Base-by-base conservation (phyloP, 2,329 filamentous ascomycete genomes). In the Nemania serpens region DNA sequence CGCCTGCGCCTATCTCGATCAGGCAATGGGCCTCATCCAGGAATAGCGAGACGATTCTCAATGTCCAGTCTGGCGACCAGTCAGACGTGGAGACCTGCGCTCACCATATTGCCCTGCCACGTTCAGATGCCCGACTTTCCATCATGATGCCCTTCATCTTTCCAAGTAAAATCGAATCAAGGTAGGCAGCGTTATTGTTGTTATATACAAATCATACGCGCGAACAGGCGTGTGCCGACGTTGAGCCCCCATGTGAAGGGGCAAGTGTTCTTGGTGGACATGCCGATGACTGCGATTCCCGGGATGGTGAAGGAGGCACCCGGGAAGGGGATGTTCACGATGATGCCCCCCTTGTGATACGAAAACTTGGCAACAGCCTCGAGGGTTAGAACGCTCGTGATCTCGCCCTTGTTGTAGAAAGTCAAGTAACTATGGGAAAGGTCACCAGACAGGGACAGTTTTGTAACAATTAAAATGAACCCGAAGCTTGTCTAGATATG, bases 281-380 rank as follows among this genome's bases (percentile, higher is more conserved):
- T 22, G 42, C 74, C 70, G n/a, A 76, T 64, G 15, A 70, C 73
- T 4, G 67, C 60, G 34, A 76, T 71, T 1, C 68, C 70, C 1
- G 71, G 73, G 17, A 74, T 68, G 1, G 51, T 64, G 58, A 74
- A 73, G 1, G 68, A 61, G 18, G 70, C 71, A 13, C 69, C 12
- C 68, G 66, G 10, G 70, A 37, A n/a, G 54, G 56, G n/a, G 67
- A 49, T 15, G 64, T 17, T 65, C 59, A 5, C 63, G 60, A 25
- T 66, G 61, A 10, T 57, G 66, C 1, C 63, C 6, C 7, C 6
- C 34, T 36, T 66, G 39, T 71, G 69, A 18, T 42, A 61, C 1
- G 61, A 49, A 10, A 56, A 63, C 18, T 5, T 61, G 9, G 64
- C 69, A 6, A 69, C 46, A 5, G 69, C 70, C 22, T 75, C 70